Base-by-base conservation (phyloP, 208 protist genomes). In the Wallacemonas sp. region DNA sequence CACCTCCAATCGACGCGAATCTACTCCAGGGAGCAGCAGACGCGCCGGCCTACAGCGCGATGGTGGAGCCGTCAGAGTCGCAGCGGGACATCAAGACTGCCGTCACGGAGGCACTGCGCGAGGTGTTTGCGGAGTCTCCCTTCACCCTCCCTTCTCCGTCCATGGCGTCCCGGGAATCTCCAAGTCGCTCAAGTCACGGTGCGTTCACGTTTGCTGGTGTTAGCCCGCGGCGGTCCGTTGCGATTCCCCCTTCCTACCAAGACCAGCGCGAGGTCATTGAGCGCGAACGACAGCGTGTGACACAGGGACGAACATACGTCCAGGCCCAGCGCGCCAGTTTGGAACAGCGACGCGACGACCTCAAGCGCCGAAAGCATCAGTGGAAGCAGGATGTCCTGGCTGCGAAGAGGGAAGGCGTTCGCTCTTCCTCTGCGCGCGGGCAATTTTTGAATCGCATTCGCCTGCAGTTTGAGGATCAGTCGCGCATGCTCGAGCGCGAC, bases 351-450 rank as follows among this genome's bases (percentile, higher is more conserved):
- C 73, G 82, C 26, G 55, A 76, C 57, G 81, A 91, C 31, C 61
- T 94, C 39, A 80, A 81, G 39, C 57, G 64, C 11, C 79, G 77
- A 22, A 77, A 81, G 28, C 81, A 84, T 57, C 81, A 89, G 44
- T 94, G 89, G 86, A 94, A 94, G 55, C 77, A 87, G 32, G 84
- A 92, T 67, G 84, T 94, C 8, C 70, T 92, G 22, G 61, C 61
- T 29, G 89, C 89, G 26, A 94, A 94, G 57, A 33, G 71, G 33
- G 83, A 89, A 61, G 89, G 86, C 4, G 73, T 94, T 31, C 72
- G 81, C 14, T 81, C 89, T 25, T 88, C 84, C 18, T 94, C 89
- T 8, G 79, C 83, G 67, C 62, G 79, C 41, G 89, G 89, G 14
- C 80, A 86, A 62, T 45, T 88, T 5, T 71, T 94, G 14, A 91